Evolutionary conservation across 2,329 filamentous ascomycete genomes (phyloP), one percentile per base, ranked within the genome.

Genomic region (Ramularia endophylla): DNA sequence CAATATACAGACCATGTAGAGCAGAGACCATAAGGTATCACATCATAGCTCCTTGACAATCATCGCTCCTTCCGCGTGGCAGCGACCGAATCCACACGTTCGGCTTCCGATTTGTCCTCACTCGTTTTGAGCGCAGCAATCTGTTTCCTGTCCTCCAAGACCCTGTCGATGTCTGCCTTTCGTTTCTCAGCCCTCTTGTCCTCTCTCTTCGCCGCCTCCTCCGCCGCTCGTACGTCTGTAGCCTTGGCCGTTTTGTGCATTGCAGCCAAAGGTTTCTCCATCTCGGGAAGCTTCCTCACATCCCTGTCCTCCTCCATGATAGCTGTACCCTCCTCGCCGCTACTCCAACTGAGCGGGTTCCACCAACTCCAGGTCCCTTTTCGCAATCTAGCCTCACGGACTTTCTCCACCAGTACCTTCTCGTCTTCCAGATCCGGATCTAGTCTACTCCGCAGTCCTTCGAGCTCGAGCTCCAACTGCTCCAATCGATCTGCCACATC

Each of bases 401-500:
- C 45, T 12, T 51, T 55, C 31, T 65, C 63, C 41, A 67, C 65
- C 31, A 62, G 44, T 27, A 64, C 63, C 38, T 69, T 65, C 20
- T 61, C 49, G 12, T 51, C 54, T 28, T 52, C 53, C 13, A 64
- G 47, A 16, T 59, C 50, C 4, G 59, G 56, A 44, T 48, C 61
- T 53, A 44, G 57, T 44, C 60, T 56, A 15, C 51, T 48, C 29
- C 51, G 44, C 18, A 67, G 48, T 36, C 65, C 60, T 40, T 64
- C 63, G 18, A 71, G 53, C 48, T 71, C 63, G 8, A 58, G 65
- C 57, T 81, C 77, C 2, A 83, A 58, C 44, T 76, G 73, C 31
- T 71, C 70, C 9, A 85, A 54, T 16, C 78, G 67, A 41, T 80
- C 77, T 2, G 73, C 69, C 3, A 84, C 74, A 46, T 78, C 75